Percentiles rank a stretch among this genome's conserved stretches.
These are phyloP conservation scores for Pestalotiopsis fici DNA, from an alignment of 2,329 filamentous ascomycete genomes.

Conservation along the genomic window DNA sequence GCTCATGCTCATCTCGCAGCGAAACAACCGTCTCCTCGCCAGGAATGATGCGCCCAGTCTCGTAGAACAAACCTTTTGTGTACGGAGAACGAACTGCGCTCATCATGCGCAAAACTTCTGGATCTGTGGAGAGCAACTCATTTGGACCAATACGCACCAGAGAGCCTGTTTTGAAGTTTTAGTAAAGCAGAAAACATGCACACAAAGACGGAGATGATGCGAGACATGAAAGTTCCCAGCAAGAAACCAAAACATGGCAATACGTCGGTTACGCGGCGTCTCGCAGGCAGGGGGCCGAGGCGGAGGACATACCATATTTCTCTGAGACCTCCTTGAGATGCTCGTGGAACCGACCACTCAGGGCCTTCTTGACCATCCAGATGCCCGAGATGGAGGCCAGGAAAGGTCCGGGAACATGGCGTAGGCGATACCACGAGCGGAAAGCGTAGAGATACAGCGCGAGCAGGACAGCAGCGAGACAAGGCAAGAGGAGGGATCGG, in stretches of 20 bases:
- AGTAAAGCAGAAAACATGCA: neutral
- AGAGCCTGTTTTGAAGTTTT: conserved; percentile 14
- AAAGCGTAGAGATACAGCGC: conserved; percentile 8
- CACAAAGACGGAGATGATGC: neutral
- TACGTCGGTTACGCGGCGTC: neutral
- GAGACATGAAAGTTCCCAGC: neutral
- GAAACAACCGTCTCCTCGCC: conserved; percentile 36
- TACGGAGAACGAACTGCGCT: conserved; percentile 37
- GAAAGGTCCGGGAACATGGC: conserved; percentile 29
- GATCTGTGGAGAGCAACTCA: conserved; percentile 23
- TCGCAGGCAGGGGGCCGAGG: neutral
- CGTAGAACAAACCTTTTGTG: conserved; percentile 36
- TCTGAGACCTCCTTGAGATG: conserved; percentile 19
- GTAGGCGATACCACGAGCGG: conserved; percentile 27
- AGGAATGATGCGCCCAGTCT: conserved; percentile 36
- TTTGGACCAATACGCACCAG: conserved; percentile 26
- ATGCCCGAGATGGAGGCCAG: conserved; percentile 22
- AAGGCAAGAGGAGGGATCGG: conserved; percentile 12
- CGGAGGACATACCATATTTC: conserved; percentile 16
- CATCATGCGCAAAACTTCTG: conserved; percentile 26
- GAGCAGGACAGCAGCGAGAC: conserved; percentile 10
- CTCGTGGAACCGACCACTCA: conserved; percentile 23
- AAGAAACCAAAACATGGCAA: neutral
- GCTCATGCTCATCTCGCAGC: conserved; percentile 32
- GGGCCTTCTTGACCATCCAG: conserved; percentile 27